Evolutionary conservation across 2,329 filamentous ascomycete genomes (phyloP).

Genomic region (Trichoderma harzianum): DNA sequence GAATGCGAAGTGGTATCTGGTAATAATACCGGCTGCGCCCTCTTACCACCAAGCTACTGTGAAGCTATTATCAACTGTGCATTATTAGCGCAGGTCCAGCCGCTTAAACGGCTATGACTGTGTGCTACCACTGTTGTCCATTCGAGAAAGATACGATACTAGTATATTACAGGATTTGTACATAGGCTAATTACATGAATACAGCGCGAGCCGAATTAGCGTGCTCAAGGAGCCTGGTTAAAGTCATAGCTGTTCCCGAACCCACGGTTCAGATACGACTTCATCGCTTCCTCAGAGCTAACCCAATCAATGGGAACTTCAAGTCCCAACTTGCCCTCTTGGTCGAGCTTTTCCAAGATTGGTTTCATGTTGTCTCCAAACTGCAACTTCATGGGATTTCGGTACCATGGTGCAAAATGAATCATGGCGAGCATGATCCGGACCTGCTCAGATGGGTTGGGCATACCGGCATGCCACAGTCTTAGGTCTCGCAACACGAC

Average conservation of each 20-base stretch:
- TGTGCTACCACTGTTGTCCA: no score
- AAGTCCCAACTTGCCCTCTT: constrained; percentile 34
- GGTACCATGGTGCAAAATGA: constrained; percentile 56
- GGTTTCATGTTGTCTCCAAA: constrained; percentile 48
- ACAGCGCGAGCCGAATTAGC: background rate
- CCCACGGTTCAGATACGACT: constrained; percentile 51
- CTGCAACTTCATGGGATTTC: constrained; percentile 55
- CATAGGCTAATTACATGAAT: background rate
- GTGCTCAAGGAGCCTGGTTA: constrained; percentile 37
- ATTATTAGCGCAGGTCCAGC: background rate
- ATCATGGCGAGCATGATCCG: constrained; percentile 60
- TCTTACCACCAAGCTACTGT: background rate
- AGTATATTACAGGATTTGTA: background rate
- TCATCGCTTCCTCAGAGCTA: constrained; percentile 38
- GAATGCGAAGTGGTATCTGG: background rate
- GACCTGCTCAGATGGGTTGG: constrained; percentile 48
- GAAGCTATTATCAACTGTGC: background rate
- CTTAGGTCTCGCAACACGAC: constrained; percentile 57
- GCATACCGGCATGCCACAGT: constrained; percentile 63
- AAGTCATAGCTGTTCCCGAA: constrained; percentile 64
- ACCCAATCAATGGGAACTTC: constrained; percentile 52
- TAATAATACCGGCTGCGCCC: no score
- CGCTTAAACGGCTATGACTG: background rate
- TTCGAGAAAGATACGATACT: background rate
- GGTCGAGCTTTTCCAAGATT: constrained; percentile 43